A percentile compares a stretch with the other conserved stretches of the same genome.
Evolutionary conservation across 2,329 filamentous ascomycete species (phyloP).

Genomic region (Colletotrichum filicis): DNA sequence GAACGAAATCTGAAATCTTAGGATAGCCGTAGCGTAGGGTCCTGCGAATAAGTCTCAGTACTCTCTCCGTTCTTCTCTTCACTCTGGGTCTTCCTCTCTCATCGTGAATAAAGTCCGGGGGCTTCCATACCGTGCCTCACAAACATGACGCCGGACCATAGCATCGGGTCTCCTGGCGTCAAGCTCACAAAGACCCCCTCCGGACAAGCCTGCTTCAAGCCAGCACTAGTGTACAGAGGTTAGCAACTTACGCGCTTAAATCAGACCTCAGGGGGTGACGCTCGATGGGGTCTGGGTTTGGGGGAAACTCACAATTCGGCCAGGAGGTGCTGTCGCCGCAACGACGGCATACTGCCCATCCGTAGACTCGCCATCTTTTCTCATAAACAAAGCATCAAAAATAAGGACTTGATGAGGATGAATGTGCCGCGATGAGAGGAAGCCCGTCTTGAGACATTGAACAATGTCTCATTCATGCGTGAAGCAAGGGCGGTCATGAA

Average conservation of each 20-base stretch:
- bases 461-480: slow-evolving; percentile 29
- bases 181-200: slow-evolving; percentile 89
- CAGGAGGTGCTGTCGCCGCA: slow-evolving; percentile 81
- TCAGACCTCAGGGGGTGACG: slow-evolving; percentile 9
- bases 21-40: slow-evolving; percentile 86
- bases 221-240: slow-evolving; percentile 66
- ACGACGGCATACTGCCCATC: slow-evolving; percentile 60
- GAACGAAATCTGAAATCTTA: slow-evolving; percentile 92
- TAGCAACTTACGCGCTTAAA: slow-evolving; percentile 39
- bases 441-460: slow-evolving; percentile 22
- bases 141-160: slow-evolving; percentile 94
- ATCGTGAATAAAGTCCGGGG: neutral
- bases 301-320: slow-evolving; percentile 75
- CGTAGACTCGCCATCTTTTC: slow-evolving; percentile 55
- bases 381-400: neutral
- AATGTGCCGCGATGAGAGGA: slow-evolving; percentile 6
- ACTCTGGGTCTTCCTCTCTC: neutral
- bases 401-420: slow-evolving; percentile 7
- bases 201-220: slow-evolving; percentile 84
- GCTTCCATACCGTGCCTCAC: slow-evolving; percentile 78
- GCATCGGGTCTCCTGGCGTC: slow-evolving; percentile 80
- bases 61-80: neutral
- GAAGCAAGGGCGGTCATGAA: slow-evolving; percentile 39
- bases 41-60: slow-evolving; percentile 60
- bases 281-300: neutral